Conservation (phyloP, 2,329 filamentous ascomycete genomes). For the Shiraia sp. region DNA sequence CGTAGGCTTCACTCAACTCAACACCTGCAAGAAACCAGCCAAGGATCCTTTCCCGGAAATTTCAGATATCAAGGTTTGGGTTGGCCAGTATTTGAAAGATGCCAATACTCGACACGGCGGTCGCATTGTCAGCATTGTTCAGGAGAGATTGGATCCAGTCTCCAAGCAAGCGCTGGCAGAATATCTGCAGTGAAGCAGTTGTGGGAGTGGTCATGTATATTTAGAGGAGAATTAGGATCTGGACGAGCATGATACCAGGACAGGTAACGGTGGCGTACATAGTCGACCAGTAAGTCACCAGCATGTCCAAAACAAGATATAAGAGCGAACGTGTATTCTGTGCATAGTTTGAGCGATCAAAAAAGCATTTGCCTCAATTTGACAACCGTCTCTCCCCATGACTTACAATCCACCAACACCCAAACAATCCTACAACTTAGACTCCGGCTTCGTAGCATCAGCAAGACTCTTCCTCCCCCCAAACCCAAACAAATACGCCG, state of each 20-base stretch:
- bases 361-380: too few relatives aligned
- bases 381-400: too few relatives aligned
- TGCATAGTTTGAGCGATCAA: too few relatives aligned
- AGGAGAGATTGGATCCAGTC: constrained; percentile 63
- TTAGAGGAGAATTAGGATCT: not conserved
- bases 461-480: constrained; percentile 49
- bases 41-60: constrained; percentile 87
- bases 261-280: constrained; percentile 10
- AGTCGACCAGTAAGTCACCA: too few relatives aligned
- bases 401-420: too few relatives aligned
- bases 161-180: constrained; percentile 45
- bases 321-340: too few relatives aligned
- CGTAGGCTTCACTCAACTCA: constrained; percentile 89
- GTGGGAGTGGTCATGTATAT: not conserved
- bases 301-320: too few relatives aligned
- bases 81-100: constrained; percentile 75
- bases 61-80: constrained; percentile 78
- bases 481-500: constrained; percentile 62
- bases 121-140: constrained; percentile 70
- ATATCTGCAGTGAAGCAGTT: constrained; percentile 24
- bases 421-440: constrained; percentile 43
- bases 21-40: constrained; percentile 77
- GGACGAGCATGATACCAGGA: constrained; percentile 23
- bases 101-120: constrained; percentile 76
- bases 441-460: constrained; percentile 35